phyloP scores from a whole-genome alignment of 2,329 filamentous ascomycete species.

The Penicillium crustosum region DNA sequence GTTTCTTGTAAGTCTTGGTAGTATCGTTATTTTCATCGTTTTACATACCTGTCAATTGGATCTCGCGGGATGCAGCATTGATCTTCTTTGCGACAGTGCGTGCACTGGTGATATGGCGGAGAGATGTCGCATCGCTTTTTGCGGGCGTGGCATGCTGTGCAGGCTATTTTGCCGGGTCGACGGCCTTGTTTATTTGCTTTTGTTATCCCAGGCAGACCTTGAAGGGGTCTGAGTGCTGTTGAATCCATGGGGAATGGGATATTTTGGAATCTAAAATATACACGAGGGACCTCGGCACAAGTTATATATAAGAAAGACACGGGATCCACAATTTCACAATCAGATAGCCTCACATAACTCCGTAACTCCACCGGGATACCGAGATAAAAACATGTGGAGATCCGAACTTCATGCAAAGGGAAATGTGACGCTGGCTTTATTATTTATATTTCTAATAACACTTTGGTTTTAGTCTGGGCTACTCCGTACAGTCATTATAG shows the following conservation, averaged over 20 bases:
- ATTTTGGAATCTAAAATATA: not conserved
- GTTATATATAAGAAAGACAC: not conserved
- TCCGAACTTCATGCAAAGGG: not conserved
- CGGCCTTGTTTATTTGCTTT: constrained; percentile 6
- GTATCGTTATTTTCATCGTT: not conserved
- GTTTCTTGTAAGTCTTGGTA: not conserved
- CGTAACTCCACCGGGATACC: not conserved
- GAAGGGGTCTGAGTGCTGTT: not conserved
- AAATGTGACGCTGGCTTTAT: not conserved
- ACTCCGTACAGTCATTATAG: not conserved
- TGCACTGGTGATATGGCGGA: constrained; percentile 7
- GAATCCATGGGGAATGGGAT: not conserved
- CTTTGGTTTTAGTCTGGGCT: not conserved
- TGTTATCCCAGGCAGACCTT: not conserved
- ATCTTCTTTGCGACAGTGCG: constrained; percentile 4
- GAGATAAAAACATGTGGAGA: not conserved
- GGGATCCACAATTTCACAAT: not conserved
- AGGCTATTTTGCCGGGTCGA: constrained; percentile 8
- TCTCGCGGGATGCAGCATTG: constrained; percentile 3
- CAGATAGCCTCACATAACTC: not conserved
- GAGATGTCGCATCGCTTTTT: constrained; percentile 9
- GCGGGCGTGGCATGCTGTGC: constrained; percentile 4
- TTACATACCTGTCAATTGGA: constrained; percentile 3
- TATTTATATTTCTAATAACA: not conserved
- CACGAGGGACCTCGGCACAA: not conserved